phyloP scores from a whole-genome alignment of 176 grass and related monocot species.

The Triticum dicoccoides region DNA sequence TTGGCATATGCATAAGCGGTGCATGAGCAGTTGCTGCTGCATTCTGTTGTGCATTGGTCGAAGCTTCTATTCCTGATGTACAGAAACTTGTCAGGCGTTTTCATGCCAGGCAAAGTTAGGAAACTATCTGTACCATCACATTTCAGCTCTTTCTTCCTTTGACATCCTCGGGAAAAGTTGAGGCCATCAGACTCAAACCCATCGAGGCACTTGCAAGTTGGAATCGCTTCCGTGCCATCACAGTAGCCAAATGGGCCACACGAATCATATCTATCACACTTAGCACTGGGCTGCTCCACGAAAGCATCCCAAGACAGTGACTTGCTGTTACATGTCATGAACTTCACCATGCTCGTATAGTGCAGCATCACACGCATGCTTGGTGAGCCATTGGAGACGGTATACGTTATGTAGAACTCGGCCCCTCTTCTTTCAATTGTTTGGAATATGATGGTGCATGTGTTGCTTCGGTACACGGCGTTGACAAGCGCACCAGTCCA shows the following conservation, averaged over 20 bases:
- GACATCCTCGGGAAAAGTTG: slow-evolving; percentile 39
- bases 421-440: background rate
- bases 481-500: background rate
- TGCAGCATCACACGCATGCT: slow-evolving; percentile 9
- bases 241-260: slow-evolving; percentile 26
- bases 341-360: background rate
- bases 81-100: slow-evolving; percentile 17
- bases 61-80: slow-evolving; percentile 21
- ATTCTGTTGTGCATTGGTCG: slow-evolving; percentile 28
- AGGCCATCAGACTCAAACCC: slow-evolving; percentile 40
- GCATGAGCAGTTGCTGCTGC: slow-evolving; percentile 46
- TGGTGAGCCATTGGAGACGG: slow-evolving; percentile 24
- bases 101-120: background rate
- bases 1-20: slow-evolving; percentile 43
- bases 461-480: background rate
- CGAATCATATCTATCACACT: slow-evolving; percentile 19
- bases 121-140: background rate
- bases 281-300: background rate
- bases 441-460: background rate
- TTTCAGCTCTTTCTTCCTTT: slow-evolving; percentile 10
- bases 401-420: background rate
- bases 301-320: background rate
- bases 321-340: slow-evolving; percentile 2
- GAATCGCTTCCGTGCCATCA: background rate
- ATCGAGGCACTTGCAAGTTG: slow-evolving; percentile 40